Evolutionary conservation across 495 filamentous ascomycete genomes (phyloP), one percentile per base, ranked within the genome.

Genomic region (Glarea lozoyensis): DNA sequence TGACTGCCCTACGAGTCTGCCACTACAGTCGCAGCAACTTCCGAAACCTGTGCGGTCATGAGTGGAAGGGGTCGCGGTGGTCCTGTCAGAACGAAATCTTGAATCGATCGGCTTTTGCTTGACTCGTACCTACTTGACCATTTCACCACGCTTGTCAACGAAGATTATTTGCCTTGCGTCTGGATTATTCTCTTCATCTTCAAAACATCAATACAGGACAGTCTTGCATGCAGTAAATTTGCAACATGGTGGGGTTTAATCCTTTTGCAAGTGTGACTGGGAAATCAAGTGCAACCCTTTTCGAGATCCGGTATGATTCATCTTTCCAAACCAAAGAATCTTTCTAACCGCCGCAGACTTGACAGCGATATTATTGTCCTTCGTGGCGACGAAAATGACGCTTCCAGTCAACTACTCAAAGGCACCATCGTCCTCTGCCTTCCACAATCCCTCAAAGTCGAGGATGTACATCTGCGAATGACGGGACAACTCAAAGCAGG

Each of bases 351-450:
- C 20, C 11, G 1, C 51, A 93, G 87, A 16, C 73, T 88, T 42
- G 83, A 89, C 16, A 76, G 85, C 46, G 80, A 86, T 46, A 81
- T 88, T 30, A 72, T 90, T 41, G 76, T 92, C 10, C 79, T 94
- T 30, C 81, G 85, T 16, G 87, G 87, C 31, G 69, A 60, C 46
- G 78, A 84, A 38, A 68, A 81, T 48, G 87, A 93, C 56, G 81
- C 86, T 23, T 72, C 82, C 24, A 86, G 82, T 42, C 81, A 85
- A 23, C 63, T 82, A 18, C 58, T 93, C 43, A 83, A 78, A 49
- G 87, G 87, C 3, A 78, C 73, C 10, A 63, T 94, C 11, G 76
- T 89, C 11, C 71, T 93, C 18, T 90, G 84, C 55, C 61, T 92
- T 16, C 75, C 75, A 6, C 72, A 83, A 41, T 67, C 77, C 0